Evolutionary conservation across 2,329 filamentous ascomycete species (phyloP).

Genomic region (Colletotrichum sp.): DNA sequence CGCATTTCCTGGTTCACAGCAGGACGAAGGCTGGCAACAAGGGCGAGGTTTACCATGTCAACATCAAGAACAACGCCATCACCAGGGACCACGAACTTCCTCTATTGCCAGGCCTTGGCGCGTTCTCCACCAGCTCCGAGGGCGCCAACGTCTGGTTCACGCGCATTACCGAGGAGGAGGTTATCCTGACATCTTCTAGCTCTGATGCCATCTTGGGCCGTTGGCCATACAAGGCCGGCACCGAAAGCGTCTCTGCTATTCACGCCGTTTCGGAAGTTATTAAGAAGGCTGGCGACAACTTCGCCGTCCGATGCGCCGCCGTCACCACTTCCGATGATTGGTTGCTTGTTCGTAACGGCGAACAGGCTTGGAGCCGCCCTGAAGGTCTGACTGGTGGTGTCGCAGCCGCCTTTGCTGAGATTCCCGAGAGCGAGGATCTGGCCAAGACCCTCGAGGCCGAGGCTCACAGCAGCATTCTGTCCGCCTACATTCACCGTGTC

Average conservation of each 20-base stretch:
- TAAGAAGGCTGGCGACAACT: slow-evolving; percentile 68
- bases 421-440: slow-evolving; percentile 74
- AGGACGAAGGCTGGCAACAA: slow-evolving; percentile 74
- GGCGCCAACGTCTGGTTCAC: slow-evolving; percentile 90
- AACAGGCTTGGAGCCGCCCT: slow-evolving; percentile 77
- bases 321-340: slow-evolving; percentile 75
- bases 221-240: slow-evolving; percentile 65
- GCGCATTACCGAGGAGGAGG: slow-evolving; percentile 76
- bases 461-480: slow-evolving; percentile 78
- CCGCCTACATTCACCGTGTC: slow-evolving; percentile 88
- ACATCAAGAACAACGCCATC: slow-evolving; percentile 71
- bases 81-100: slow-evolving; percentile 84
- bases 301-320: slow-evolving; percentile 79
- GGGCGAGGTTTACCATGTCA: slow-evolving; percentile 85
- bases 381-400: slow-evolving; percentile 84
- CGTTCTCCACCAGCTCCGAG: slow-evolving; percentile 79
- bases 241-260: slow-evolving; percentile 52
- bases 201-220: slow-evolving; percentile 78
- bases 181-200: slow-evolving; percentile 75
- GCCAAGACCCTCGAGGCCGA: slow-evolving; percentile 85
- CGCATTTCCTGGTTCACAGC: slow-evolving; percentile 88
- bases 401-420: slow-evolving; percentile 80
- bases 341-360: slow-evolving; percentile 83
- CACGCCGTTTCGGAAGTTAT: slow-evolving; percentile 85
- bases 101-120: slow-evolving; percentile 70